Evolutionary conservation across 73 alveolate genomes (phyloP), one percentile per base, ranked within the genome.

Genomic region (Effrenium voratum): DNA sequence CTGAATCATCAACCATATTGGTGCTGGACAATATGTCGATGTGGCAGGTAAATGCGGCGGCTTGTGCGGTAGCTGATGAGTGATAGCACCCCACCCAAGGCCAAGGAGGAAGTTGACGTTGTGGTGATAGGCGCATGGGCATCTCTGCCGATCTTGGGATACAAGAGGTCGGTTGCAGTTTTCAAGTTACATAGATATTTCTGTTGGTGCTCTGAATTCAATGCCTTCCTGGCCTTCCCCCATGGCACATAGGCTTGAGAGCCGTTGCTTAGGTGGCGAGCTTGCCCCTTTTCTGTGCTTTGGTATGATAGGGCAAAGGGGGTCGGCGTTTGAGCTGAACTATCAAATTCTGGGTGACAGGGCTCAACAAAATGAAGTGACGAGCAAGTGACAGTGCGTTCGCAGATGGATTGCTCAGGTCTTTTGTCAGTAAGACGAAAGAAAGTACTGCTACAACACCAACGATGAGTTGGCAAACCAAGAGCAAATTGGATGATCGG

Each of bases 121-220:
- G 93, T 83, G 68, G 93, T 83, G 55, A 83, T 83, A 50, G 93
- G 92, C 92, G 3, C 49, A 47, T 6, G n/a, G 15, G 43, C 60
- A 32, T 38, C 82, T 5, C 63, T 12, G 19, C 8, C 19, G 63
- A 8, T 12, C 8, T 12, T 12, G 26, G 8, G 63, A 52, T 52
- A 19, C 63, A 19, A 52, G 63, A 8, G 8, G 26, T 52, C 16
- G 34, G 19, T 3, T 75, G 52, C 46, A 73, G 28, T 50, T 73
- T 73, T 8, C n/a, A 32, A 32, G 85, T 10, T 72, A 8, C 41
- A 12, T 63, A 3, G 3, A 63, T 55, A 19, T 55, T 28, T 55
- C 0, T 1, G 34, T 57, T 57, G 72, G 8, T 57, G 72, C 34
- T 24, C n/a, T 57, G 70, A 5, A 57, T 22, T 32, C 70, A 57